These are phyloP conservation scores for Ajuga reptans DNA, from an alignment of 305 asterid genomes.

Conservation along the genomic window DNA sequence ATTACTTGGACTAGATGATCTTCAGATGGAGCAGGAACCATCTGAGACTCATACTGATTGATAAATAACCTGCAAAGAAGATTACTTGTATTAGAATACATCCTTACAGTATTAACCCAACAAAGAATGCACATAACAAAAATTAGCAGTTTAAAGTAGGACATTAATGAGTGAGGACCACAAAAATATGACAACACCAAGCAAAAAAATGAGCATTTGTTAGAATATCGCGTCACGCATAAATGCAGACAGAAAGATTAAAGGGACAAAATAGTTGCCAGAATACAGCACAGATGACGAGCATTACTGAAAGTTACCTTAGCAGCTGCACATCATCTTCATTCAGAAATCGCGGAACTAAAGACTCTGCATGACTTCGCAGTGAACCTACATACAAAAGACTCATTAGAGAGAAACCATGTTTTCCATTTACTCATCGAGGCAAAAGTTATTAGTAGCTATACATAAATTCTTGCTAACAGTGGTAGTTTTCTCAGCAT, in stretches of 20 bases:
- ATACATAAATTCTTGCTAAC: slow-evolving; percentile 66
- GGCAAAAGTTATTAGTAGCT: slow-evolving; percentile 24
- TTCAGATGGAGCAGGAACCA: slow-evolving; percentile 41
- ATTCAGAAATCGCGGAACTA: slow-evolving; percentile 69
- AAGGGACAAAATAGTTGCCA: neutral
- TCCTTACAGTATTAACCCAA: too few relatives aligned
- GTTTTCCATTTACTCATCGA: slow-evolving; percentile 1
- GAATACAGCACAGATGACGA: slow-evolving; percentile 10
- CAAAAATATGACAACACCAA: neutral
- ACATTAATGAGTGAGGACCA: neutral
- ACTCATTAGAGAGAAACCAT: slow-evolving; percentile 22
- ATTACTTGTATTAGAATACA: slow-evolving; percentile 19
- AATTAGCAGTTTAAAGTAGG: neutral
- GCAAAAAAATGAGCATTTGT: neutral
- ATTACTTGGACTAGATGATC: slow-evolving; percentile 53
- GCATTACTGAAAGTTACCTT: slow-evolving; percentile 44
- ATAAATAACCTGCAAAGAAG: slow-evolving; percentile 60
- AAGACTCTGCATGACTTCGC: slow-evolving; percentile 84
- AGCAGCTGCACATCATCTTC: slow-evolving; percentile 90
- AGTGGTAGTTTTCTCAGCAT: slow-evolving; percentile 42
- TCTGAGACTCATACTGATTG: slow-evolving; percentile 44
- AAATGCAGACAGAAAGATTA: neutral
- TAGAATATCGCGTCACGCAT: slow-evolving; percentile 8
- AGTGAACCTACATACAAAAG: slow-evolving; percentile 56
- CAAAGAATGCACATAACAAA: too few relatives aligned